Evolutionary conservation across 768 basidiomycete genomes (phyloP), one percentile per base, ranked within the genome.

Genomic region (Lentinula detonsa): DNA sequence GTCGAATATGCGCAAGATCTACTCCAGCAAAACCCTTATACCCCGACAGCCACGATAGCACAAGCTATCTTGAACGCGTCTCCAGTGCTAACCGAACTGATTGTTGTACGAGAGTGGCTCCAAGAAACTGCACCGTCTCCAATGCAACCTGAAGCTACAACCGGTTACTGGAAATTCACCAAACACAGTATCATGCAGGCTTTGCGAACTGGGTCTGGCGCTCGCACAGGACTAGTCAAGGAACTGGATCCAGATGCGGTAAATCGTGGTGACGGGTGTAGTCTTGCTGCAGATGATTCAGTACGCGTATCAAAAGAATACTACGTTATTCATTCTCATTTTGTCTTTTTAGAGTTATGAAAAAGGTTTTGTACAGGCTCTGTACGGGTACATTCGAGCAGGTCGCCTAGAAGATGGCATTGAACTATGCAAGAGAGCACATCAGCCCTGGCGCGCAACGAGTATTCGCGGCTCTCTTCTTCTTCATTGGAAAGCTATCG

Each of bases 401-500:
- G 95, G 95, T n/a, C 77, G 87, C 61, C 72, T 96, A 33, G 91
- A 91, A 10, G 88, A 92, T 10, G 96, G 95, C 0, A 77, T 95
- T 4, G 88, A 91, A 37, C 73, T 93, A 16, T 95, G 93, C 69
- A 77, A 87, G 64, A 85, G 84, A 66, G 88, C 90, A 0, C 87
- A 93, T 63, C 91, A 95, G 64, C 90, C 93, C 0, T 98, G 95
- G 96, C 81, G 94, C 23, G 93, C 93, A 2, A 93, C 95, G 1
- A 90, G 87, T 59, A 84, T 98, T 46, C 86, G 90, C 5, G 96
- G 96, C 1, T 88, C 91, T 1, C 72, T 85, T 33, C 71, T 93
- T 18, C 95, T 93, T 68, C 78, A 81, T 35, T 95, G 93, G 89
- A 77, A 78, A 49, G 81, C 83, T 0, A 80, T 95, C 2, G 83